Evolutionary conservation across 345 rosid genomes (phyloP).

Genomic region (Carallia brachiata): DNA sequence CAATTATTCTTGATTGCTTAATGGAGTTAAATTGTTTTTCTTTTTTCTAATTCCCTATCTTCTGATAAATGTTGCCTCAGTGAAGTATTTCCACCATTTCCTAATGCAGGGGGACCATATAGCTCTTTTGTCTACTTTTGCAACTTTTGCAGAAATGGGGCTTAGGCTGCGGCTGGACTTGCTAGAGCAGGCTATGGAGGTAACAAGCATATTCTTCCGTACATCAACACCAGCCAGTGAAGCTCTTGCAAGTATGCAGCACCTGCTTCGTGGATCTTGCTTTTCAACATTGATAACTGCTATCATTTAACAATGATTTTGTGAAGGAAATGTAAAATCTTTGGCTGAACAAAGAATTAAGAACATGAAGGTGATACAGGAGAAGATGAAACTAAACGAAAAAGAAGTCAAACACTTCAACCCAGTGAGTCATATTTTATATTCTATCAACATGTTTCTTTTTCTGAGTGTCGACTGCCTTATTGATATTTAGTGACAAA

Average conservation of each 20-base stretch:
- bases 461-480: conserved; percentile 6
- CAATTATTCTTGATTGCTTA: conserved; percentile 2
- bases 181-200: conserved; percentile 94
- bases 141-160: conserved; percentile 72
- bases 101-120: conserved; percentile 85
- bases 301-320: conserved; percentile 25
- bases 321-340: conserved; percentile 63
- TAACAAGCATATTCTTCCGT: conserved; percentile 73
- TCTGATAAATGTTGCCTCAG: not conserved
- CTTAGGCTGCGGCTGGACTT: conserved; percentile 69
- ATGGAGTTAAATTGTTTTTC: not conserved
- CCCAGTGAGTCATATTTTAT: conserved; percentile 52
- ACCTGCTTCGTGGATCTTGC: conserved; percentile 23
- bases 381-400: conserved; percentile 73
- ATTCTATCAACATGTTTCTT: conserved; percentile 10
- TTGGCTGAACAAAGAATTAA: conserved; percentile 63
- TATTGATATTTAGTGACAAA: conserved; percentile 6
- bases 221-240: conserved; percentile 76
- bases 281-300: conserved; percentile 14
- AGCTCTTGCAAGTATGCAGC: conserved; percentile 57
- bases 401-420: conserved; percentile 93
- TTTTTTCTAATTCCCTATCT: not conserved
- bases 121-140: conserved; percentile 86
- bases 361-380: conserved; percentile 92
- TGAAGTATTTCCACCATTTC: conserved; percentile 2